Percentiles rank a stretch among this genome's conserved stretches.
Evolutionary conservation across 768 basidiomycete species (phyloP).

Genomic region (Mycena indigotica): DNA sequence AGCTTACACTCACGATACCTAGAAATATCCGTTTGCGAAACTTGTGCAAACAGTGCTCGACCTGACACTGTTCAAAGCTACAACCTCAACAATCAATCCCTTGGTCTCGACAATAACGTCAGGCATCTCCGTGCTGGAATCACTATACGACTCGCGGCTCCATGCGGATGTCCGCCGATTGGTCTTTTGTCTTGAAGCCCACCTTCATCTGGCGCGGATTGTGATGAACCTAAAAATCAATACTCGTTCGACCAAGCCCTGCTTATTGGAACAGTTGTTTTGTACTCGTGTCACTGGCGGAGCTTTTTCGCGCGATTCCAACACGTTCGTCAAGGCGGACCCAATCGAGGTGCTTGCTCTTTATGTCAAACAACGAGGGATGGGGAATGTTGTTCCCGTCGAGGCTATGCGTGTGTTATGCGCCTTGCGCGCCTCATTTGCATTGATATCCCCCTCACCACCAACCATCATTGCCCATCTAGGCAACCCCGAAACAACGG

Average conservation of each 20-base stretch:
- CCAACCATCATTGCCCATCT: slow-evolving; percentile 80
- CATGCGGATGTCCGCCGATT: slow-evolving; percentile 70
- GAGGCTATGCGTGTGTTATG: slow-evolving; percentile 71
- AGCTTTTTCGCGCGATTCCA: slow-evolving; percentile 46
- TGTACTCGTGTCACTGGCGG: slow-evolving; percentile 62
- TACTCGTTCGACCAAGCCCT: slow-evolving; percentile 48
- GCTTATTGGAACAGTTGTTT: slow-evolving; percentile 74
- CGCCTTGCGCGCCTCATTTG: slow-evolving; percentile 66
- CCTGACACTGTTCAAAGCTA: slow-evolving; percentile 71
- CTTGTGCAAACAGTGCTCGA: slow-evolving; percentile 70
- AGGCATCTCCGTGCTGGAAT: slow-evolving; percentile 58
- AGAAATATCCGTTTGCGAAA: slow-evolving; percentile 52
- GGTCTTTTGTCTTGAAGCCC: slow-evolving; percentile 67
- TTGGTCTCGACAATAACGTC: slow-evolving; percentile 70
- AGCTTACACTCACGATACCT: background rate
- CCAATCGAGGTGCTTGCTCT: slow-evolving; percentile 75
- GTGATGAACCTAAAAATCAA: slow-evolving; percentile 67
- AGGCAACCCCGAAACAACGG: slow-evolving; percentile 72
- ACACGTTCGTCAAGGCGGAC: slow-evolving; percentile 52
- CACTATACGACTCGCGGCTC: slow-evolving; percentile 64
- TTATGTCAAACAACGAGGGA: slow-evolving; percentile 66
- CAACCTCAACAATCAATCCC: slow-evolving; percentile 80
- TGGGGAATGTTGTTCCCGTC: slow-evolving; percentile 61
- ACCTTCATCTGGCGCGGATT: slow-evolving; percentile 61
- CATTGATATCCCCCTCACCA: slow-evolving; percentile 58